These are phyloP conservation scores for Pyropia haitanensis DNA, from an alignment of 23 red algal species.

Conservation along the genomic window DNA sequence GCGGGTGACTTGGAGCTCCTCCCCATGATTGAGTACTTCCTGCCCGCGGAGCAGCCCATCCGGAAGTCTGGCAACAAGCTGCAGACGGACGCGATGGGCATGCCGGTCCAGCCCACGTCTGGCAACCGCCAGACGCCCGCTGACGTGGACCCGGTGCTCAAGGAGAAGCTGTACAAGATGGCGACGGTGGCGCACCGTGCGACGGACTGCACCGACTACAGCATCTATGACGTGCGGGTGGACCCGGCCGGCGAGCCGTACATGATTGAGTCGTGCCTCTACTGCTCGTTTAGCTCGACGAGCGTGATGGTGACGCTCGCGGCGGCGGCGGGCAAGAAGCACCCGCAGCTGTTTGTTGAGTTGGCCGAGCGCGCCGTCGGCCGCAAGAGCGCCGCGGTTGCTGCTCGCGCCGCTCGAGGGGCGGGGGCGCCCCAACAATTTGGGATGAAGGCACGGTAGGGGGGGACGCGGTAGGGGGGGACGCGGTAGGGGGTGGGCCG, in stretches of 20 bases:
- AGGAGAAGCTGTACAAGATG: constrained; percentile 21
- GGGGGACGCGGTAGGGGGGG: too few relatives aligned
- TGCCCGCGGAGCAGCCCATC: constrained; percentile 24
- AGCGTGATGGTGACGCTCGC: constrained; percentile 49
- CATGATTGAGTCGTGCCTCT: constrained; percentile 52
- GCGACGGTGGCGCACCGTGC: constrained; percentile 21
- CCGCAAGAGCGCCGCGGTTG: not conserved
- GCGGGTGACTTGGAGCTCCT: constrained; percentile 40
- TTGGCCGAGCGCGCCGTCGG: constrained; percentile 18
- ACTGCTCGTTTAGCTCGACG: constrained; percentile 44
- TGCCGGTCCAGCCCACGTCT: not conserved
- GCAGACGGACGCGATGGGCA: constrained; percentile 1
- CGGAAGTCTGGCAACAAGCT: constrained; percentile 24
- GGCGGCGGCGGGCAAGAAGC: constrained; percentile 10
- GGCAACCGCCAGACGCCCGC: constrained; percentile 17
- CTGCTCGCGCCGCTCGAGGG: too few relatives aligned
- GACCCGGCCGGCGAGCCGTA: constrained; percentile 27
- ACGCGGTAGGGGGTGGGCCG: too few relatives aligned
- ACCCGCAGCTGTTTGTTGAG: constrained; percentile 17
- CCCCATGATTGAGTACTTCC: constrained; percentile 47
- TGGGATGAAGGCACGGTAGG: too few relatives aligned
- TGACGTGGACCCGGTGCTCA: constrained; percentile 16
- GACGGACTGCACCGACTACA: constrained; percentile 55
- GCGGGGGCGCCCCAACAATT: too few relatives aligned
- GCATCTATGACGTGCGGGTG: constrained; percentile 59